A percentile compares a stretch with the other conserved stretches of the same genome.
These are phyloP conservation scores for Trichophyton simii DNA, from an alignment of 2,329 filamentous ascomycete species.

Conservation along the genomic window DNA sequence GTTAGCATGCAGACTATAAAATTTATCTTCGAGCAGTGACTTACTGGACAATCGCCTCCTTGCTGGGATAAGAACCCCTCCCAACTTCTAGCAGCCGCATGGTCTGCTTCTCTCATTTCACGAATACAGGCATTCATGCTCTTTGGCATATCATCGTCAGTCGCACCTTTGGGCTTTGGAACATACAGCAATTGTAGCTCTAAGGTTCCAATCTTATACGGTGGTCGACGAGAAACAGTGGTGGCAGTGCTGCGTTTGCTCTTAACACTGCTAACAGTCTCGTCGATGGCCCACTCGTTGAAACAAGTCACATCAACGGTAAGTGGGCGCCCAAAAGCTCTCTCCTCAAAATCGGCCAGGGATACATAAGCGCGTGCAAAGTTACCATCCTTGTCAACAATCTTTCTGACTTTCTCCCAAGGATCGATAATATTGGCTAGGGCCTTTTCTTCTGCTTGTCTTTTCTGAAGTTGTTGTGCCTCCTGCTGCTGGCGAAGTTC, in stretches of 20 bases:
- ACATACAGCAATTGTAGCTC: conserved; percentile 91
- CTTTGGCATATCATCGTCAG: conserved; percentile 96
- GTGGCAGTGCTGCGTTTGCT: conserved; percentile 66
- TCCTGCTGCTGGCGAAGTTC: conserved; percentile 75
- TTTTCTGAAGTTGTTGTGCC: conserved; percentile 55
- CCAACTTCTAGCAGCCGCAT: conserved; percentile 61
- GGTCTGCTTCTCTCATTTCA: conserved; percentile 83
- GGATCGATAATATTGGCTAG: conserved; percentile 45
- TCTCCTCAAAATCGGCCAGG: conserved; percentile 78
- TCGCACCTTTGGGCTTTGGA: conserved; percentile 72
- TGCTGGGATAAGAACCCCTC: conserved; percentile 92
- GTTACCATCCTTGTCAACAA: conserved; percentile 82
- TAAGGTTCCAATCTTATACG: conserved; percentile 93
- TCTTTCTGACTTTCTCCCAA: conserved; percentile 75
- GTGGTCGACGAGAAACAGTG: conserved; percentile 61
- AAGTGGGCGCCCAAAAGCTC: conserved; percentile 78
- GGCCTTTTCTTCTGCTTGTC: conserved; percentile 47
- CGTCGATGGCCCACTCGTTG: conserved; percentile 96
- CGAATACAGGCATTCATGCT: conserved; percentile 95
- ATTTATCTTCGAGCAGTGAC: conserved; percentile 27
- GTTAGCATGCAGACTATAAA: conserved; percentile 19
- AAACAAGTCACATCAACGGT: conserved; percentile 86
- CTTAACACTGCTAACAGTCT: conserved; percentile 74
- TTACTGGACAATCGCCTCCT: conserved; percentile 91
- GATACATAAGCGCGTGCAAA: conserved; percentile 91